These are phyloP conservation scores for Fusarium kyushuense DNA, from an alignment of 2,329 filamentous ascomycete genomes.

Conservation along the genomic window DNA sequence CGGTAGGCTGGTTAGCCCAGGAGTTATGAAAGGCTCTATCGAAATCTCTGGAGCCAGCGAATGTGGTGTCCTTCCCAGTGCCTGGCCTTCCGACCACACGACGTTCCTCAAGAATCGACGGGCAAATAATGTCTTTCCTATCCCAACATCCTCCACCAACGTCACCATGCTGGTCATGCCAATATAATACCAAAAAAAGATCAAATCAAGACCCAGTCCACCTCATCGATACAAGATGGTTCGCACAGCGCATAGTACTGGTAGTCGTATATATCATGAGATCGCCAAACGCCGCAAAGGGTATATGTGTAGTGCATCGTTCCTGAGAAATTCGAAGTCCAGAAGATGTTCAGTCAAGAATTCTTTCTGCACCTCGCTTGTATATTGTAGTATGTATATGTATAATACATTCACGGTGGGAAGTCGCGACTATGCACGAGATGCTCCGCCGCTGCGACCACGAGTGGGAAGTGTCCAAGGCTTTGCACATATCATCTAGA, in stretches of 20 bases:
- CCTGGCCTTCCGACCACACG: constrained; percentile 12
- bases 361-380: constrained; percentile 7
- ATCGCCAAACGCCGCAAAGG: constrained; percentile 31
- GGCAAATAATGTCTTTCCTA: constrained; percentile 2
- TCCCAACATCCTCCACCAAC: constrained; percentile 13
- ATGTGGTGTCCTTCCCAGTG: not conserved
- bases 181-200: constrained; percentile 21
- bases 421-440: constrained; percentile 38
- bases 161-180: constrained; percentile 19
- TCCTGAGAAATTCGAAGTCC: constrained; percentile 15
- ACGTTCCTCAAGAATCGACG: constrained; percentile 16
- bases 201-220: constrained; percentile 12
- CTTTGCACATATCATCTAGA: constrained; percentile 73
- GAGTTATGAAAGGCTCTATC: constrained; percentile 3
- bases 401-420: constrained; percentile 32
- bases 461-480: constrained; percentile 77
- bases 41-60: constrained; percentile 2
- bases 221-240: constrained; percentile 15
- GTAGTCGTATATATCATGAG: constrained; percentile 38
- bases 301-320: constrained; percentile 28
- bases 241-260: constrained; percentile 8
- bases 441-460: constrained; percentile 49
- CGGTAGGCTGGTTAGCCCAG: constrained; percentile 1
- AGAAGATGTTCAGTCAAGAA: constrained; percentile 16
- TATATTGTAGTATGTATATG: constrained; percentile 30